A percentile compares a stretch with the other conserved stretches of the same genome.
Conservation (phyloP, 2,329 filamentous ascomycete genomes). For the Aspergillus hiratsukae region DNA sequence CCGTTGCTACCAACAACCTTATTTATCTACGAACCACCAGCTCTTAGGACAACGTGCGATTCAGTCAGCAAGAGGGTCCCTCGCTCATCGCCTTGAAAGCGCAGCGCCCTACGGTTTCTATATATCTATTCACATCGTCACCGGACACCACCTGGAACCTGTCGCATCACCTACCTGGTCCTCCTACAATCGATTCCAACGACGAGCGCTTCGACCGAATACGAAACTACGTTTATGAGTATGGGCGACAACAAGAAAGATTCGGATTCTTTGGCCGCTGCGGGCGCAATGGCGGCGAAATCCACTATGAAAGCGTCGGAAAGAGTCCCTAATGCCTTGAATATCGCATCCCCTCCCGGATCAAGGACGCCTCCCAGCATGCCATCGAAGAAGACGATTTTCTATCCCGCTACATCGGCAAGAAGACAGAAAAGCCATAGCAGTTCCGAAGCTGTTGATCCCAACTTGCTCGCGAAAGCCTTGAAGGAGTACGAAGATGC, state of each 20-base stretch:
- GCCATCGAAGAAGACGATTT: conserved; percentile 43
- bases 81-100: not conserved
- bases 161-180: conserved; percentile 16
- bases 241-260: conserved; percentile 22
- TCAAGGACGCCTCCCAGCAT: conserved; percentile 59
- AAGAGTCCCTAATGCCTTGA: conserved; percentile 22
- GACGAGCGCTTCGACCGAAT: conserved; percentile 13
- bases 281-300: conserved; percentile 15
- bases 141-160: conserved; percentile 10
- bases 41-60: not conserved
- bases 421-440: conserved; percentile 24
- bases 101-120: not conserved
- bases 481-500: conserved; percentile 59
- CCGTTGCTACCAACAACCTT: conserved; percentile 20
- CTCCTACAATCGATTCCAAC: conserved; percentile 7
- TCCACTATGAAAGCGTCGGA: conserved; percentile 18
- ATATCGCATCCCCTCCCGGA: conserved; percentile 48
- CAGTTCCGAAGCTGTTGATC: conserved; percentile 53
- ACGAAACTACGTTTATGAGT: conserved; percentile 4
- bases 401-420: conserved; percentile 27
- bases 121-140: conserved; percentile 9
- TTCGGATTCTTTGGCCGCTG: conserved; percentile 14
- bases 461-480: conserved; percentile 56
- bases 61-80: not conserved
- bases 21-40: conserved; percentile 1